These are phyloP conservation scores for Aspergillus pseudonomiae DNA, from an alignment of 2,329 filamentous ascomycete species.

Conservation along the genomic window DNA sequence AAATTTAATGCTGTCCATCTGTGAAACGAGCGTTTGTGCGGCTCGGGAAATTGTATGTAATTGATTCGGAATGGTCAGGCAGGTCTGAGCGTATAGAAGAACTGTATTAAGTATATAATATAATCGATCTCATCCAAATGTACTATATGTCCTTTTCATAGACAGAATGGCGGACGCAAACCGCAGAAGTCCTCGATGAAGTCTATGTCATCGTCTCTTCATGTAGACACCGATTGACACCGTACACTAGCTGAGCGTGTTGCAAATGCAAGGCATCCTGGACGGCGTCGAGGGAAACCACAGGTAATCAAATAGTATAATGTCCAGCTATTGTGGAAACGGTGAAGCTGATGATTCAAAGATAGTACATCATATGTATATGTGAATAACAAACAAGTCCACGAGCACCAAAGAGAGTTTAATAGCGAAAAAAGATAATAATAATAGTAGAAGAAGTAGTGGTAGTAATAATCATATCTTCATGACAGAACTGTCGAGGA, in stretches of 20 bases:
- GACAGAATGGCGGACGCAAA: not conserved
- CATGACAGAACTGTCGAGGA: not conserved
- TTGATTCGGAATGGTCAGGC: not conserved
- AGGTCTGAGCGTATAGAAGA: not conserved
- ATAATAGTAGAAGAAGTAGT: too few species aligned
- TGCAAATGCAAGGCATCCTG: not conserved
- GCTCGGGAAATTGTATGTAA: not conserved
- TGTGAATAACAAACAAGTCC: not conserved
- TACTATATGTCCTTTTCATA: not conserved
- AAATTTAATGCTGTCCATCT: not conserved
- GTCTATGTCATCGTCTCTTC: constrained; percentile 1
- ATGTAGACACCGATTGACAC: constrained; percentile 3
- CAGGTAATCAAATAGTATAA: not conserved
- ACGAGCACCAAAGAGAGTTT: not conserved
- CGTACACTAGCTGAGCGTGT: not conserved
- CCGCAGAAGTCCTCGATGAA: not conserved
- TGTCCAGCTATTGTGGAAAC: not conserved
- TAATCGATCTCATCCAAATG: not conserved
- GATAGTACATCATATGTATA: not conserved
- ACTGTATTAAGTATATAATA: not conserved
- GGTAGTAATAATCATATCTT: not conserved
- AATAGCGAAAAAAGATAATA: not conserved
- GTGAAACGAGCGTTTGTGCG: not conserved
- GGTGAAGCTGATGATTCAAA: not conserved
- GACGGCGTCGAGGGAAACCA: not conserved